phyloP scores from a whole-genome alignment of 192 early-diverging fungal species.

The Backusella westeae region DNA sequence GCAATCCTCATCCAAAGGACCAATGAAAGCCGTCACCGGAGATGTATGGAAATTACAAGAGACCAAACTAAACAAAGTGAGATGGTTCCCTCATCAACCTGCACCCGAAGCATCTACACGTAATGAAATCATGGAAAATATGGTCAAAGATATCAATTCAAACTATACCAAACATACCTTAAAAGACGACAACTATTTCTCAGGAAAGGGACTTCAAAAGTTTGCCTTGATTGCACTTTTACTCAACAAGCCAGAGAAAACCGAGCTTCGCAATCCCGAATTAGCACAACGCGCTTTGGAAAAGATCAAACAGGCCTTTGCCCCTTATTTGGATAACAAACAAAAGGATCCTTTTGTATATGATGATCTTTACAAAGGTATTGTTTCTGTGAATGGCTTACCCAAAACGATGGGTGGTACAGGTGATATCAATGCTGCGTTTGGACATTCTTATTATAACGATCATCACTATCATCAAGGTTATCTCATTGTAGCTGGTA shows the following conservation, averaged over 20 bases:
- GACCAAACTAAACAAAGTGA: not conserved
- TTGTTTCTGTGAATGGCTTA: conserved; percentile 27
- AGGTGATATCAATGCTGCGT: conserved; percentile 28
- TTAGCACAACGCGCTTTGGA: conserved; percentile 24
- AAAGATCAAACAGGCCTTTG: conserved; percentile 26
- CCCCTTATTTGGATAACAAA: conserved; percentile 29
- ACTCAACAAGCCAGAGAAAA: conserved; percentile 26
- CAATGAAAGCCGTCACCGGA: conserved; percentile 32
- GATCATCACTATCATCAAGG: conserved; percentile 45
- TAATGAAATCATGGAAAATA: conserved; percentile 21
- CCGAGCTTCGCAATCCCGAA: conserved; percentile 20
- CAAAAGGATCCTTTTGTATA: conserved; percentile 29
- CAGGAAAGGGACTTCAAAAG: conserved; percentile 39
- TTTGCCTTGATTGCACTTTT: conserved; percentile 35
- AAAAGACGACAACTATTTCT: conserved; percentile 37
- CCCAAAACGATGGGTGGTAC: conserved; percentile 30
- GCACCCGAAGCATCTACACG: conserved; percentile 7
- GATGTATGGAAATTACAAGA: conserved; percentile 31
- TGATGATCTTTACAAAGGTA: conserved; percentile 34
- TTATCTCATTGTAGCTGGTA: conserved; percentile 33
- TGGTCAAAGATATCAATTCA: conserved; percentile 19
- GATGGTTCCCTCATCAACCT: conserved; percentile 28
- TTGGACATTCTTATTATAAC: conserved; percentile 40
- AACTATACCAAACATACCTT: conserved; percentile 27
- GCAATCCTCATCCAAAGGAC: conserved; percentile 28